Evolutionary conservation across 2,329 filamentous ascomycete species (phyloP).

Genomic region (Colletotrichum brevisporum): DNA sequence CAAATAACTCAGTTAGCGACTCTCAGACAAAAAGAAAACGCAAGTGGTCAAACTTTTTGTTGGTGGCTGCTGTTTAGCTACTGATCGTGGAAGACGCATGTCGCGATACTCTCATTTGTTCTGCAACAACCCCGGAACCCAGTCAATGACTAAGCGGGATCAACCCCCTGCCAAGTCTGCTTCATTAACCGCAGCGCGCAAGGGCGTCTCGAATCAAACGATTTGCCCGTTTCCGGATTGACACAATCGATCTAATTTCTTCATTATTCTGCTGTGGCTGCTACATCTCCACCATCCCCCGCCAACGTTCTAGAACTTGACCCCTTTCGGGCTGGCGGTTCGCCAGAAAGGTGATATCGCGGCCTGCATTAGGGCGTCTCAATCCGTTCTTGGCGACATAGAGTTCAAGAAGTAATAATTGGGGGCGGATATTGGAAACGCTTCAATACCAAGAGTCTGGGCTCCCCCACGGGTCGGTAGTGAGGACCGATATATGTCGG

Average conservation of each 20-base stretch:
- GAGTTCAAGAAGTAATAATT: constrained; percentile 16
- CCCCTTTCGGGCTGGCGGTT: constrained; percentile 11
- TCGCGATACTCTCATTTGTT: no score
- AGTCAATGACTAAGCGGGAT: constrained; percentile 8
- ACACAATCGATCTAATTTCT: constrained; percentile 3
- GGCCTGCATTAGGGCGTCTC: constrained; percentile 32
- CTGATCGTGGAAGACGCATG: no score
- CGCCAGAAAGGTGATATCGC: constrained; percentile 32
- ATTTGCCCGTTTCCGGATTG: constrained; percentile 13
- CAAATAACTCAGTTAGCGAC: no score
- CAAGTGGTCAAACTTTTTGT: no score
- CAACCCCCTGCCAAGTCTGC: neutral
- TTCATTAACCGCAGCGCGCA: neutral
- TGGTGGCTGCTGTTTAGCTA: no score
- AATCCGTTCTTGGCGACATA: constrained; percentile 25
- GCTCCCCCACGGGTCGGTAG: neutral
- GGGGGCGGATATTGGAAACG: constrained; percentile 26
- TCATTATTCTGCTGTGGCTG: neutral
- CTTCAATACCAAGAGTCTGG: neutral
- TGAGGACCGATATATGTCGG: neutral
- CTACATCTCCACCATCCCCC: neutral
- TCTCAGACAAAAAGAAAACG: no score
- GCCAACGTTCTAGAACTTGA: constrained; percentile 8
- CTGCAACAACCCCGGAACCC: neutral
- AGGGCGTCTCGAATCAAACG: constrained; percentile 14